Base-by-base conservation (phyloP, 176 grass and related monocot species). In the Avena insularis region DNA sequence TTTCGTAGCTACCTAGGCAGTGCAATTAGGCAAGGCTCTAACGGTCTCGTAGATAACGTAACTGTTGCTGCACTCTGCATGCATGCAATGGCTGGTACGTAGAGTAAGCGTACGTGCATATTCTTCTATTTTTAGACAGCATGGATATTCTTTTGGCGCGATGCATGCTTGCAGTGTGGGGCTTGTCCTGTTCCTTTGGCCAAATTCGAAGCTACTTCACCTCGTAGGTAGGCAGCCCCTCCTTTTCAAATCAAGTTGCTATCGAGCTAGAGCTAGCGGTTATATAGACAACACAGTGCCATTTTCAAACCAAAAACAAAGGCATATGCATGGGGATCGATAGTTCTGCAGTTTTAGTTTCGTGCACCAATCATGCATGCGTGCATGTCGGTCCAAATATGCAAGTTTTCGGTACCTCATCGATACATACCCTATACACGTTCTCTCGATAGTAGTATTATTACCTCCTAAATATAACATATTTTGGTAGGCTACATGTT, bases 131-230 rank as follows among this genome's bases (percentile, higher is more conserved):
- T 43, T 43, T 43, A 43, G 40, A 43, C 6, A 6, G 40, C 40
- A 43, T 43, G 40, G 6, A 43, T 43, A 43, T 43, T 43, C 2
- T 35, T 9, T 25, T 69, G 47, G 77, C 49, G 43, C 53, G 7
- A 23, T 19, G 63, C 63, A 67, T 67, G 78, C 56, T 76, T 38
- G 58, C 2, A 20, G 15, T 38, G 35, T 43, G 33, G 29, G 13
- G 13, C 72, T 64, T 79, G 65, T 87, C 47, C 55, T 71, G 84
- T 33, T 83, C 33, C 27, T 74, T 90, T 83, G 84, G 80, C 75
- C 27, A 90, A 67, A 75, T 73, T 87, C 56, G 47, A 87, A 87
- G 89, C 89, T 84, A 80, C 87, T 36, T 73, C 80, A 74, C 56
- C n/a, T n/a, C 56, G 6, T 64, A 75, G 89, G 89, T 90, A 87